Conservation (phyloP, 805 yeast species). For the Pichia phayaonensis region DNA sequence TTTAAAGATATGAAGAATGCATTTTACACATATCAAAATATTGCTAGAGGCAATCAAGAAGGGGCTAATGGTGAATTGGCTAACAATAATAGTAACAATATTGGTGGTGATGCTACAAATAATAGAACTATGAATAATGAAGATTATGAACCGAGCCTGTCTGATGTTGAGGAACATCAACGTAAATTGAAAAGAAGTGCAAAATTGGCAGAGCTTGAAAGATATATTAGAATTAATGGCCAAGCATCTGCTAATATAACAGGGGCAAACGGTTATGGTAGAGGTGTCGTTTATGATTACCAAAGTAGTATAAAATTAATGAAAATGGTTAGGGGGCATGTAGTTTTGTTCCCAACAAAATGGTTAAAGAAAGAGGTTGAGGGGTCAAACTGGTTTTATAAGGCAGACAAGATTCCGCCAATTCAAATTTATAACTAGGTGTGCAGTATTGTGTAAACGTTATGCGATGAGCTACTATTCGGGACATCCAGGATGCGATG, state of each 20-base stretch:
- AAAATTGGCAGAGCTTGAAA: constrained; percentile 24
- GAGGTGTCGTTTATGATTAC: constrained; percentile 39
- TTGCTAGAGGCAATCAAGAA: constrained; percentile 10
- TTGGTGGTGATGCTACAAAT: neutral
- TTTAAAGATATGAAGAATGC: constrained; percentile 54
- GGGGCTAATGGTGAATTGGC: neutral
- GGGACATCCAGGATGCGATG: too few species aligned
- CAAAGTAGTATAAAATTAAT: constrained; percentile 71
- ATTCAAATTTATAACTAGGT: constrained; percentile 78
- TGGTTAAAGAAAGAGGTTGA: constrained; percentile 88
- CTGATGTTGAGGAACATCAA: constrained; percentile 5
- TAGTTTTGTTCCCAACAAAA: constrained; percentile 86
- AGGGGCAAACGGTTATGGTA: constrained; percentile 1
- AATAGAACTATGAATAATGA: neutral
- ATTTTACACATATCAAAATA: constrained; percentile 32
- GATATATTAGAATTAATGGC: constrained; percentile 18
- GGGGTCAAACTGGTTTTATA: constrained; percentile 91
- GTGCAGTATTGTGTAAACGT: constrained; percentile 7
- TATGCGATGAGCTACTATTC: too few species aligned
- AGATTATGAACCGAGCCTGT: neutral
- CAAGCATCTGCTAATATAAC: constrained; percentile 2
- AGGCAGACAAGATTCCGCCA: constrained; percentile 89
- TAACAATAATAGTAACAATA: constrained; percentile 8
- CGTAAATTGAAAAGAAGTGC: constrained; percentile 20
- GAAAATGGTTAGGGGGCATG: constrained; percentile 70